Conservation (phyloP, 176 grass and related monocot species). For the Avena eriantha region DNA sequence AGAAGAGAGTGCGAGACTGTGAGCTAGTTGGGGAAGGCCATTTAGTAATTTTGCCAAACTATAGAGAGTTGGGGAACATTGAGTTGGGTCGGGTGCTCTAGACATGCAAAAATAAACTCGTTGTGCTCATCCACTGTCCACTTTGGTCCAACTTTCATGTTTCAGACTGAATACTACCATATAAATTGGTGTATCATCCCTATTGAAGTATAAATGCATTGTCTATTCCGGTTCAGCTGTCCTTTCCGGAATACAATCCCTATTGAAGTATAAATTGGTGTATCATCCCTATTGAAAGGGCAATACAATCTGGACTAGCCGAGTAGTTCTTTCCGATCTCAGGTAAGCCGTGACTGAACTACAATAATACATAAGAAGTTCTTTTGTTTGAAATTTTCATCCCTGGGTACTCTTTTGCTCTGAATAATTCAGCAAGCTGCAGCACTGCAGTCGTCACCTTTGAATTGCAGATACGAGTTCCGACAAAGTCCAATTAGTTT, state of each 20-base stretch:
- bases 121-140: background rate
- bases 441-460: background rate
- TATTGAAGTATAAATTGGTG: too few species aligned
- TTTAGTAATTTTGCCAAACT: too few species aligned
- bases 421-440: conserved; percentile 15
- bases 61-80: too few species aligned
- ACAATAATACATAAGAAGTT: background rate
- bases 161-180: background rate
- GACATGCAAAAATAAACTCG: background rate
- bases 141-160: background rate
- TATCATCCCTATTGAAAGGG: too few species aligned
- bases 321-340: background rate
- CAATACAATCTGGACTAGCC: background rate
- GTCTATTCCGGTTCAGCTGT: background rate
- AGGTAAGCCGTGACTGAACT: background rate
- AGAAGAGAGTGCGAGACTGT: too few species aligned
- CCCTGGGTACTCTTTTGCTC: background rate
- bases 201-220: background rate
- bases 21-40: too few species aligned
- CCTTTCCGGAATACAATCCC: too few species aligned
- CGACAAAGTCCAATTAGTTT: background rate
- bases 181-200: background rate
- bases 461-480: background rate
- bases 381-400: background rate
- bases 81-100: too few species aligned